A percentile compares a stretch with the other conserved stretches of the same genome.
Evolutionary conservation across 1,284 basidiomycete species (phyloP).

Genomic region (Gomphus bonarii): DNA sequence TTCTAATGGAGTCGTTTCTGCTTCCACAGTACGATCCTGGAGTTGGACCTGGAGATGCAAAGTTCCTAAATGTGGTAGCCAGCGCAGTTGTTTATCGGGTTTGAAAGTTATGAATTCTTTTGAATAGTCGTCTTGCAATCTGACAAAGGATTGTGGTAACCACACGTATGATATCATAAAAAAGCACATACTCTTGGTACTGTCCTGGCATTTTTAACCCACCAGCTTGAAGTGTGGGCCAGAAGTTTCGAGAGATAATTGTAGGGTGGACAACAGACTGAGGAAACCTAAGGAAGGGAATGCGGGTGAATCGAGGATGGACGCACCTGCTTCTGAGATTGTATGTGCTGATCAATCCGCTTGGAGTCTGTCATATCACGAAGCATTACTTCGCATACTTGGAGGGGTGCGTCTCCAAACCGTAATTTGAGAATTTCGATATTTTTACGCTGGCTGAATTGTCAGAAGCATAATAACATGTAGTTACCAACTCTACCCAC

Average conservation of each 20-base stretch:
- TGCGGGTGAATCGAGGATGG: slow-evolving; percentile 4
- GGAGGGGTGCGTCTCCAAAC: slow-evolving; percentile 83
- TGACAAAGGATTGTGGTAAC: slow-evolving; percentile 22
- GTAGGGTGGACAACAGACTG: slow-evolving; percentile 73
- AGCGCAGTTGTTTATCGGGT: slow-evolving; percentile 81
- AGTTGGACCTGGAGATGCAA: slow-evolving; percentile 72
- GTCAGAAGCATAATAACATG: neutral
- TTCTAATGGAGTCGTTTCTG: slow-evolving; percentile 76
- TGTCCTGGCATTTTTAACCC: slow-evolving; percentile 75
- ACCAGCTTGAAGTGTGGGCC: slow-evolving; percentile 74
- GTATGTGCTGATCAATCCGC: slow-evolving; percentile 76
- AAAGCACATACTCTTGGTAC: slow-evolving; percentile 52
- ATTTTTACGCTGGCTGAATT: slow-evolving; percentile 58
- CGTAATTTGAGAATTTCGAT: slow-evolving; percentile 89
- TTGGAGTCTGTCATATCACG: slow-evolving; percentile 91
- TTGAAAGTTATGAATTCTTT: slow-evolving; percentile 72
- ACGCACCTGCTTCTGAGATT: slow-evolving; percentile 57
- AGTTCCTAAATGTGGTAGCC: slow-evolving; percentile 80
- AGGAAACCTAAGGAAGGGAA: neutral
- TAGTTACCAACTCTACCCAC: slow-evolving; percentile 32
- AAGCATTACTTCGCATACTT: slow-evolving; percentile 94
- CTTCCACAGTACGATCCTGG: slow-evolving; percentile 66
- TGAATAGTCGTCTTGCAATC: slow-evolving; percentile 67
- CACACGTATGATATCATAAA: neutral
- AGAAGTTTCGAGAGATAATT: slow-evolving; percentile 88